Evolutionary conservation across 495 filamentous ascomycete genomes (phyloP).

Genomic region (Cercophora samala): DNA sequence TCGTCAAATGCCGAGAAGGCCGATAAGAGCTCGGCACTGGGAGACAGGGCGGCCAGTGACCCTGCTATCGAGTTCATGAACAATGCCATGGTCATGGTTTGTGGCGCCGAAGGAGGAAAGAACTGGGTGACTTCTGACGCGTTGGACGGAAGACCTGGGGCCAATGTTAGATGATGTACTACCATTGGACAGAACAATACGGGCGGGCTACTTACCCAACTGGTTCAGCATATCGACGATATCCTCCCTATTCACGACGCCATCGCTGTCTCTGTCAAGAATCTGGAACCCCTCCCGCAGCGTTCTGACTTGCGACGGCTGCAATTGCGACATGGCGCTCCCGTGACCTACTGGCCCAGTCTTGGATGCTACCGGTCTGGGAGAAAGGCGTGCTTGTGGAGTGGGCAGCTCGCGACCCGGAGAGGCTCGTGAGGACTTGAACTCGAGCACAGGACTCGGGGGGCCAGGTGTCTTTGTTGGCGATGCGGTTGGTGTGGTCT

Average conservation of each 20-base stretch:
- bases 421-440: conserved; percentile 24
- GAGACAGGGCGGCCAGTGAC: conserved; percentile 67
- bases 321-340: conserved; percentile 60
- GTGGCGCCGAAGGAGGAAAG: conserved; percentile 65
- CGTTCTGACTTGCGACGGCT: conserved; percentile 64
- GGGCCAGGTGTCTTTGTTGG: conserved; percentile 38
- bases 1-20: conserved; percentile 95
- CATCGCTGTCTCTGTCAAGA: conserved; percentile 77
- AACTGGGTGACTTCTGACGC: conserved; percentile 62
- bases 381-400: conserved; percentile 1
- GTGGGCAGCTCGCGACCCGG: background rate
- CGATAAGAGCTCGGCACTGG: conserved; percentile 70
- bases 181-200: background rate
- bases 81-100: conserved; percentile 74
- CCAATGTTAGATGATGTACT: conserved; percentile 7
- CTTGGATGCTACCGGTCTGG: conserved; percentile 1
- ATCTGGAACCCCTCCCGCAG: conserved; percentile 86
- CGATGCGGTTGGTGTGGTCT: conserved; percentile 47
- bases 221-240: conserved; percentile 77
- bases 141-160: conserved; percentile 48
- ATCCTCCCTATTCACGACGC: conserved; percentile 69
- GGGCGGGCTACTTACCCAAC: conserved; percentile 52
- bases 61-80: conserved; percentile 77
- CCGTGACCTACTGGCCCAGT: conserved; percentile 24
- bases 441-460: conserved; percentile 41